These are phyloP conservation scores for Termitomyces sp. DNA, from an alignment of 768 basidiomycete species.

Conservation along the genomic window DNA sequence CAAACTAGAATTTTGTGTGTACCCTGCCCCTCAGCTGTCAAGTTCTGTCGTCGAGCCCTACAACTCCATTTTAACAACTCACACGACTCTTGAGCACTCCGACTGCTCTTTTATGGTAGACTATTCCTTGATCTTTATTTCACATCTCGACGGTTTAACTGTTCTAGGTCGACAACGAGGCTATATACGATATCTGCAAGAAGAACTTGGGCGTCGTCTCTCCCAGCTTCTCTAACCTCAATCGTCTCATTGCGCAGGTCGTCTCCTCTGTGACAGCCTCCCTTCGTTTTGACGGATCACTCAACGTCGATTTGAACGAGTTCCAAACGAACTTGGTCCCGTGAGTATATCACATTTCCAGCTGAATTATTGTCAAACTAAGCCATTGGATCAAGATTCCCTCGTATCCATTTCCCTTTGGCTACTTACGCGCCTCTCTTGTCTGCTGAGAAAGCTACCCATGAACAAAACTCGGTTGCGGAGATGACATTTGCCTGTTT, in stretches of 20 bases:
- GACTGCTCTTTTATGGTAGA: slow-evolving; percentile 99
- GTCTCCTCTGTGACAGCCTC: slow-evolving; percentile 98
- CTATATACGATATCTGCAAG: slow-evolving; percentile 99
- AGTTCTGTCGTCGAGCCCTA: slow-evolving; percentile 99
- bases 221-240: slow-evolving; percentile 91
- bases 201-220: slow-evolving; percentile 79
- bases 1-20: slow-evolving; percentile 97
- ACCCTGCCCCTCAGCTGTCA: slow-evolving; percentile 90
- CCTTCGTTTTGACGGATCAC: slow-evolving; percentile 92
- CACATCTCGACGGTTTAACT: neutral
- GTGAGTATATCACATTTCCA: slow-evolving; percentile 39
- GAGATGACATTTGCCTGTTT: slow-evolving; percentile 99
- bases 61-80: slow-evolving; percentile 96
- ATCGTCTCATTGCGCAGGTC: slow-evolving; percentile 96
- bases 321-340: slow-evolving; percentile 99
- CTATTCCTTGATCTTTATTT: neutral
- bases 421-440: slow-evolving; percentile 94
- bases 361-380: neutral
- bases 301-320: slow-evolving; percentile 96
- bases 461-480: slow-evolving; percentile 95
- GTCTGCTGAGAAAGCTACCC: slow-evolving; percentile 91
- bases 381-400: slow-evolving; percentile 54
- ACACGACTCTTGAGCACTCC: slow-evolving; percentile 99
- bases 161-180: slow-evolving; percentile 91
- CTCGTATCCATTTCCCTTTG: slow-evolving; percentile 97